Conservation (phyloP, 345 rosid genomes). For the Populus euphratica region DNA sequence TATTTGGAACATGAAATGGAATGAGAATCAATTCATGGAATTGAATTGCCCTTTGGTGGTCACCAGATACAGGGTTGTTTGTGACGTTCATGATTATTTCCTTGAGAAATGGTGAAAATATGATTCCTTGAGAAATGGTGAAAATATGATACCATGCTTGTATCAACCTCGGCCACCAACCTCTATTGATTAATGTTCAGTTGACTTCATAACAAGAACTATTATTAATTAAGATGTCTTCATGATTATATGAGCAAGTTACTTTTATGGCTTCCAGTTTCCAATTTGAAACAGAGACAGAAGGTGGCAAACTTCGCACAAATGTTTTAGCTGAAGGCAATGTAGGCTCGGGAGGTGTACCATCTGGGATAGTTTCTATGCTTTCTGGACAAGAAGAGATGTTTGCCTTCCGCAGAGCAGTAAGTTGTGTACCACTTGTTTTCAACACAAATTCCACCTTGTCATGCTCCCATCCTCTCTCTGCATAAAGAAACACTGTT, state of each 20-base stretch:
- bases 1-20: background rate
- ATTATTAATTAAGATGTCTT: background rate
- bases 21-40: background rate
- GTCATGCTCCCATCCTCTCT: too few species aligned
- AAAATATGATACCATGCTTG: too few species aligned
- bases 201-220: background rate
- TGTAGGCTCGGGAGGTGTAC: constrained; percentile 63
- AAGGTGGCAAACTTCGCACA: constrained; percentile 70
- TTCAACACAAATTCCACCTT: background rate
- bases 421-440: constrained; percentile 37
- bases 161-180: background rate
- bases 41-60: background rate
- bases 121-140: too few species aligned
- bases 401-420: constrained; percentile 92
- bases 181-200: background rate
- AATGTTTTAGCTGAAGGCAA: constrained; percentile 73
- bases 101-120: too few species aligned
- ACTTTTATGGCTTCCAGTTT: constrained; percentile 44
- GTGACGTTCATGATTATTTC: background rate
- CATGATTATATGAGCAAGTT: constrained; percentile 5
- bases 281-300: constrained; percentile 87
- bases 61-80: background rate
- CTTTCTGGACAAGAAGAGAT: constrained; percentile 84
- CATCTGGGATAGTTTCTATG: constrained; percentile 65
- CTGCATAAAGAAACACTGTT: background rate